phyloP scores from a whole-genome alignment of 106 monocot genomes.

The Triglochin maritima region DNA sequence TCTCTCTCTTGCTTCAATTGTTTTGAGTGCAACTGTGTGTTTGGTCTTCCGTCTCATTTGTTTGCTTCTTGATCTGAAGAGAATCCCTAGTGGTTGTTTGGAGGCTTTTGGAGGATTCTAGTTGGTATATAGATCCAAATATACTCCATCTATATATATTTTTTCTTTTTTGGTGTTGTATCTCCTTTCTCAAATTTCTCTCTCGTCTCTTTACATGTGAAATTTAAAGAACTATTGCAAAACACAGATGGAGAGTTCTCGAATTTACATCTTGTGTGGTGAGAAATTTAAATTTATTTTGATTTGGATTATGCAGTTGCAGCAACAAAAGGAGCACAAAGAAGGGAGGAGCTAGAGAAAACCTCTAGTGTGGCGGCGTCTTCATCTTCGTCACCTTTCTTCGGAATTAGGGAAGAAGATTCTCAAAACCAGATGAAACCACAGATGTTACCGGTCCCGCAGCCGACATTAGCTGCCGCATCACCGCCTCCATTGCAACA shows the following conservation, averaged over 20 bases:
- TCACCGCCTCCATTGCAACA: conserved; percentile 7
- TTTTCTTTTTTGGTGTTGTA: neutral
- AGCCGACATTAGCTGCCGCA: neutral
- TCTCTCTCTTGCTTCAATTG: conserved; percentile 1
- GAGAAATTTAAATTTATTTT: conserved; percentile 6
- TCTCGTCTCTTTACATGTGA: neutral
- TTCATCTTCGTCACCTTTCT: conserved; percentile 31
- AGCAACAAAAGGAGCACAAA: neutral
- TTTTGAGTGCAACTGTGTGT: conserved; percentile 54
- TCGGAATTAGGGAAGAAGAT: conserved; percentile 28
- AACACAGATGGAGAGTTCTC: neutral
- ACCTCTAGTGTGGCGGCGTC: conserved; percentile 26
- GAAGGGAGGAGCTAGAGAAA: conserved; percentile 2
- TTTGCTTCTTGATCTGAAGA: conserved; percentile 37
- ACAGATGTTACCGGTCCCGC: neutral
- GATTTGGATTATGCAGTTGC: conserved; percentile 5
- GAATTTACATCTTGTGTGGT: conserved; percentile 3
- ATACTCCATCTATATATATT: neutral
- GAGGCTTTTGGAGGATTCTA: conserved; percentile 12
- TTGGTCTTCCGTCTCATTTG: conserved; percentile 46
- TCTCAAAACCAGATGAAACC: conserved; percentile 19
- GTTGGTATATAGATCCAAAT: conserved; percentile 3
- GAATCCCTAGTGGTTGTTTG: conserved; percentile 13
- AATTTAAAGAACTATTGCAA: neutral
- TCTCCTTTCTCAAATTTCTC: neutral